Percentiles rank a stretch among this genome's conserved stretches.
Conservation (phyloP, 768 basidiomycete species). For the Amanita subjunquillea region DNA sequence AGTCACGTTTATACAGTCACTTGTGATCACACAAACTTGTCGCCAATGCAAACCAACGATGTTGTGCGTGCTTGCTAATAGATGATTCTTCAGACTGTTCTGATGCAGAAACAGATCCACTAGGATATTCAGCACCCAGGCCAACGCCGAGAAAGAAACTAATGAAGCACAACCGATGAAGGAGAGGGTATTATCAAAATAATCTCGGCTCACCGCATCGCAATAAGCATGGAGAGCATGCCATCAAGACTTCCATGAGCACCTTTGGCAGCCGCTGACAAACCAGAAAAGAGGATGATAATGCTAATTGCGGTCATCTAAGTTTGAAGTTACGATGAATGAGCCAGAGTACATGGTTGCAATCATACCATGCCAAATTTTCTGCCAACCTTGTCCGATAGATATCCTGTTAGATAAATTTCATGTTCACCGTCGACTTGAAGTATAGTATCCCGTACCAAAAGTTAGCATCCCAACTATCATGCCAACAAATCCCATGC, state of each 20-base stretch:
- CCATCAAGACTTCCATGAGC: conserved; percentile 63
- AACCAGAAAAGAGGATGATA: conserved; percentile 72
- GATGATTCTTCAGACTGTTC: conserved; percentile 83
- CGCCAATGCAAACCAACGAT: conserved; percentile 79
- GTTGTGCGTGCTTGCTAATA: conserved; percentile 71
- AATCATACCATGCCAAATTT: conserved; percentile 74
- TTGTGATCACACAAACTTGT: conserved; percentile 46
- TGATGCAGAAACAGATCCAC: conserved; percentile 79
- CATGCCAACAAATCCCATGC: conserved; percentile 76
- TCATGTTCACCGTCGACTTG: not conserved
- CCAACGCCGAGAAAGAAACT: conserved; percentile 88
- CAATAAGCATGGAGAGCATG: conserved; percentile 67
- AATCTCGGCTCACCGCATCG: conserved; percentile 47
- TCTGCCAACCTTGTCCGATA: conserved; percentile 79
- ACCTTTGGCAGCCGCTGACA: conserved; percentile 78
- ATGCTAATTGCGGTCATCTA: conserved; percentile 79
- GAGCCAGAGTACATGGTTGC: not conserved
- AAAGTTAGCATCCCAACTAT: conserved; percentile 80
- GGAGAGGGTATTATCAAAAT: not conserved
- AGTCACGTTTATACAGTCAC: not conserved
- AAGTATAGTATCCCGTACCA: conserved; percentile 24
- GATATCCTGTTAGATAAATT: conserved; percentile 31
- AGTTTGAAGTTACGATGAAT: not conserved
- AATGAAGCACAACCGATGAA: not conserved
- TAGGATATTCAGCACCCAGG: conserved; percentile 83